Evolutionary conservation across 352 stramenopile species (phyloP), one percentile per base, ranked within the genome.

Genomic region (Thalassiosira livingstoniorum): DNA sequence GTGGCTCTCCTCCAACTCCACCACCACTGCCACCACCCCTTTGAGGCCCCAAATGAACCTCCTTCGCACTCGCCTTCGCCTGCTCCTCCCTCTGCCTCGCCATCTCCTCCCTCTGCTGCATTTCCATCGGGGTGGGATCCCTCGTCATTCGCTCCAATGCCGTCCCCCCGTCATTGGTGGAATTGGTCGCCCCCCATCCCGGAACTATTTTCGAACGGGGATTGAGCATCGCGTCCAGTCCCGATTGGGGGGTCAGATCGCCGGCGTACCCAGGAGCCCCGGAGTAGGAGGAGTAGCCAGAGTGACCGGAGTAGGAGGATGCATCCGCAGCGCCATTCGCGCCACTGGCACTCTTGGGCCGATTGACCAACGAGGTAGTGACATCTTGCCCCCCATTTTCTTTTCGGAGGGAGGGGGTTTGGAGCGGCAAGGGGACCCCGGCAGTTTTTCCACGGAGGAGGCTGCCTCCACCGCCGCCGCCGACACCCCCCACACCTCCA

Each of bases 311-410:
- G n/a, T n/a, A n/a, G n/a, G 55, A 63, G 7, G 55, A 63, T n/a
- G 53, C 27, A 5, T 37, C 39, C 2, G 47, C n/a, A 31, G 47
- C 47, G 15, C 2, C n/a, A n/a, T 0, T 35, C 18, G 29, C 55
- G 31, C 45, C 42, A 32, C 45, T 42, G 42, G 25, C 42, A 21
- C 45, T 51, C 15, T 1, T 15, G 7, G 21, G 21, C 4, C 60
- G 60, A 54, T 68, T 74, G 7, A 72, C 64, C 32, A 74, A 53
- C 18, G n/a, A 55, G 18, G 58, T 53, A 23, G 15, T 64, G 0
- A 53, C 65, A 54, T 74, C 65, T 25, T 74, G 65, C 27, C 65
- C 65, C 18, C 65, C 65, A 25, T 74, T 74, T 29, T 74, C 65
- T 54, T 74, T 74, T 0, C 34, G 7, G 21, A 74, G 29, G 1